Evolutionary conservation across 2,329 filamentous ascomycete genomes (phyloP).

Genomic region (Bisporella sp.): DNA sequence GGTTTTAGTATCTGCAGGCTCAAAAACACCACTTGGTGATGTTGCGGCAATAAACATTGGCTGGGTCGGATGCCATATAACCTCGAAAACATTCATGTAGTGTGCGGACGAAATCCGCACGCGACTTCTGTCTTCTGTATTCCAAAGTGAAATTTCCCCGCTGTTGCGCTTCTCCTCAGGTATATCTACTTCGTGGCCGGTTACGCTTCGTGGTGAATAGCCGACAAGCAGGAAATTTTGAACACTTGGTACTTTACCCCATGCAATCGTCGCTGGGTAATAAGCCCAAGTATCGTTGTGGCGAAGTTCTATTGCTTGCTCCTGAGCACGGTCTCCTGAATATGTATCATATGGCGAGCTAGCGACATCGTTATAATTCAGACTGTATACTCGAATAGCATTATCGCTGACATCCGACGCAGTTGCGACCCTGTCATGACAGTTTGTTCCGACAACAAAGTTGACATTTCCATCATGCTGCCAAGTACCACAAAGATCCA

Average conservation of each 20-base stretch:
- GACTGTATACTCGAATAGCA: slow-evolving; percentile 50
- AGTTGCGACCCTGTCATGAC: slow-evolving; percentile 46
- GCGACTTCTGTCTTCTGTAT: slow-evolving; percentile 33
- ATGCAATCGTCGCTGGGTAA: slow-evolving; percentile 56
- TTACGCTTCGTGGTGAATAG: slow-evolving; percentile 52
- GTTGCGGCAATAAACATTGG: slow-evolving; percentile 50
- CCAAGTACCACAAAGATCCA: slow-evolving; percentile 46
- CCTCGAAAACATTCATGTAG: slow-evolving; percentile 57
- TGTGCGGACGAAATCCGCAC: slow-evolving; percentile 44
- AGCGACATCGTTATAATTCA: slow-evolving; percentile 31
- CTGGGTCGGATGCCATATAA: slow-evolving; percentile 53
- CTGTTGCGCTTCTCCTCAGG: slow-evolving; percentile 50
- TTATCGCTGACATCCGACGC: slow-evolving; percentile 47
- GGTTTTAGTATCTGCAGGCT: slow-evolving; percentile 38
- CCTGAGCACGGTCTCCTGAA: slow-evolving; percentile 18
- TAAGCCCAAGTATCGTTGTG: slow-evolving; percentile 47
- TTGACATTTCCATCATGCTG: slow-evolving; percentile 52
- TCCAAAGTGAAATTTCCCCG: slow-evolving; percentile 55
- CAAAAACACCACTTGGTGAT: slow-evolving; percentile 39
- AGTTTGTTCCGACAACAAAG: slow-evolving; percentile 47
- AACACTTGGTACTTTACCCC: slow-evolving; percentile 41
- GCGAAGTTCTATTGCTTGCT: slow-evolving; percentile 16
- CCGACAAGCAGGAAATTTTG: slow-evolving; percentile 51
- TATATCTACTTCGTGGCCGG: slow-evolving; percentile 46
- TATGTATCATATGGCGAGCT: slow-evolving; percentile 22